Conservation (phyloP, 2,329 filamentous ascomycete genomes). For the Arthrobotrys sinensis region DNA sequence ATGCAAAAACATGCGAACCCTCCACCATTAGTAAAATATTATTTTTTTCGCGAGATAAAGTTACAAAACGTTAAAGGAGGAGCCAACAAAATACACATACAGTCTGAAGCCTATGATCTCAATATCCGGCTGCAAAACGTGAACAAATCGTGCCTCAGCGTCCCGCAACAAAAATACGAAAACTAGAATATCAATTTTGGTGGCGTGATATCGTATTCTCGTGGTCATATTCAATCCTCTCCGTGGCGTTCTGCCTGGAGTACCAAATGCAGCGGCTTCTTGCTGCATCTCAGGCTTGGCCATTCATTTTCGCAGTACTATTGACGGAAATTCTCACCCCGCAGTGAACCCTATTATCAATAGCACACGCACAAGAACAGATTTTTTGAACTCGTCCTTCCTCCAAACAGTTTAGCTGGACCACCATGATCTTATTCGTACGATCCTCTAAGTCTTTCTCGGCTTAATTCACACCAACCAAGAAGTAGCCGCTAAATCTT, state of each 20-base stretch:
- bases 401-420: slow-evolving; percentile 1
- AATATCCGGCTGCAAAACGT: no score
- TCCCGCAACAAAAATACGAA: no score
- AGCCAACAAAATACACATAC: no score
- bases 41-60: no score
- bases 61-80: no score
- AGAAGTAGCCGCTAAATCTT: slow-evolving; percentile 17
- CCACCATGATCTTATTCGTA: slow-evolving; percentile 14
- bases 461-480: slow-evolving; percentile 16
- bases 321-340: slow-evolving; percentile 45
- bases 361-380: background rate
- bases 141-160: no score
- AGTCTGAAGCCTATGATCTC: no score
- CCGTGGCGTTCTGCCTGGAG: background rate
- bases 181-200: background rate
- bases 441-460: background rate
- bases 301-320: slow-evolving; percentile 1
- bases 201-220: slow-evolving; percentile 9
- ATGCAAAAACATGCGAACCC: no score
- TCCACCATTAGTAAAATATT: no score
- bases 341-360: slow-evolving; percentile 2
- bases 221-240: background rate
- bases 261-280: background rate
- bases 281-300: slow-evolving; percentile 3
- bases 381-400: background rate